Evolutionary conservation across 352 stramenopile genomes (phyloP).

Genomic region (Peronospora belbahrii): DNA sequence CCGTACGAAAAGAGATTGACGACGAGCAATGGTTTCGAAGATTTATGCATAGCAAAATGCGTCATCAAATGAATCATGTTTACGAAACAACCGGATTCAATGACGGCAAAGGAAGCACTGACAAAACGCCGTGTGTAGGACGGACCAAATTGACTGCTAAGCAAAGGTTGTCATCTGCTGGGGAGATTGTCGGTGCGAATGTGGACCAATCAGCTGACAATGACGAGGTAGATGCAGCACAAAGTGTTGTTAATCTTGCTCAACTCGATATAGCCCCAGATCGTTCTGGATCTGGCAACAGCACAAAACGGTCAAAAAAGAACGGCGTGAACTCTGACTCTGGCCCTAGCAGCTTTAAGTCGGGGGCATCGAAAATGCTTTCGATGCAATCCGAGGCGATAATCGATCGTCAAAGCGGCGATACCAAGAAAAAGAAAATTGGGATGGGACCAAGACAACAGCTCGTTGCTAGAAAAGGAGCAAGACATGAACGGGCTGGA

Average conservation of each 20-base stretch:
- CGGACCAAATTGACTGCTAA: constrained; percentile 6
- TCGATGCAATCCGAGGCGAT: background rate
- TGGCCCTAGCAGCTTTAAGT: background rate
- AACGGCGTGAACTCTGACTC: background rate
- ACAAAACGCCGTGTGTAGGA: constrained; percentile 2
- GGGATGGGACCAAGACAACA: constrained; percentile 3
- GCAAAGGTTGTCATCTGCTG: background rate
- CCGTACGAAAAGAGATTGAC: constrained; percentile 27
- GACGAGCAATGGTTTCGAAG: constrained; percentile 35
- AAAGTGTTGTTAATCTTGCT: background rate
- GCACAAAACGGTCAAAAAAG: background rate
- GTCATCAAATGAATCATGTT: constrained; percentile 24
- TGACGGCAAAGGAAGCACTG: no score
- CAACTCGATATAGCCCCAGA: background rate
- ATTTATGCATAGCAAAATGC: constrained; percentile 37
- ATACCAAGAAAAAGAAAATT: constrained; percentile 11
- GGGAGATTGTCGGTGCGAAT: constrained; percentile 1
- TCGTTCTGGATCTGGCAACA: background rate
- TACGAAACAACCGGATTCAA: constrained; percentile 16
- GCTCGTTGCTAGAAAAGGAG: background rate
- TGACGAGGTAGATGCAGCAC: background rate
- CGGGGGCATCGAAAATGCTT: background rate
- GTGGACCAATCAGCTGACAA: constrained; percentile 1
- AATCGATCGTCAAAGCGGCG: constrained; percentile 10
- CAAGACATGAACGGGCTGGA: background rate